These are phyloP conservation scores for Pseudoscleropodium purum DNA, from an alignment of 225 moss, liverwort and hornwort genomes.

Conservation along the genomic window DNA sequence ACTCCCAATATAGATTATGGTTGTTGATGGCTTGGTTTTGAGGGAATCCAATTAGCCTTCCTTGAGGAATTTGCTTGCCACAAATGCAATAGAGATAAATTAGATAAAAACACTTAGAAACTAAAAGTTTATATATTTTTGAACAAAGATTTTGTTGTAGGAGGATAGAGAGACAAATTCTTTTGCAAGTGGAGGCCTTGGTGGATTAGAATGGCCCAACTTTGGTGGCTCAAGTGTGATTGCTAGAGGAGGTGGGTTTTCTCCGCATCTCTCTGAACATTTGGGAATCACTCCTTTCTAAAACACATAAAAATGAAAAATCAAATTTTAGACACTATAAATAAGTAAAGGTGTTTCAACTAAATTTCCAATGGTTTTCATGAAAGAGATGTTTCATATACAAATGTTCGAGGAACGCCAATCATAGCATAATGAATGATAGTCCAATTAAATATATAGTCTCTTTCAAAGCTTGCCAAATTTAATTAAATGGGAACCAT, in stretches of 20 bases:
- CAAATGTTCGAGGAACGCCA: constrained; percentile 4
- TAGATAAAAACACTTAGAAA: background rate
- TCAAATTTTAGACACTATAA: background rate
- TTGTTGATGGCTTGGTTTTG: background rate
- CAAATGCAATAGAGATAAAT: background rate
- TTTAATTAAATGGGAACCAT: too few species aligned
- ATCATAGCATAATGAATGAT: background rate
- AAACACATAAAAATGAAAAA: background rate
- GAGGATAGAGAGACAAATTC: background rate
- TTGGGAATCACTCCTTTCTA: constrained; percentile 8
- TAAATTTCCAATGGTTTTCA: background rate
- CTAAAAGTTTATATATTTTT: background rate
- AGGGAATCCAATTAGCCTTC: background rate
- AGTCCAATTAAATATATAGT: constrained; percentile 13
- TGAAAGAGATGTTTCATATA: background rate
- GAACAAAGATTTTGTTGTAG: background rate
- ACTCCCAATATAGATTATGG: constrained; percentile 6
- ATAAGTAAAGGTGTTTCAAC: background rate
- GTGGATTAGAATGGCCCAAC: background rate
- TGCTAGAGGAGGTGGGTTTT: background rate
- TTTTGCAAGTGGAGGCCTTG: background rate
- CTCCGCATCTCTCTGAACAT: background rate
- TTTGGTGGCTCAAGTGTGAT: background rate
- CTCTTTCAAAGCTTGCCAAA: background rate
- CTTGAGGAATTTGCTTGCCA: constrained; percentile 14